Evolutionary conservation across 2,329 filamentous ascomycete genomes (phyloP), one percentile per base, ranked within the genome.

Genomic region (Calonectria pteridis): DNA sequence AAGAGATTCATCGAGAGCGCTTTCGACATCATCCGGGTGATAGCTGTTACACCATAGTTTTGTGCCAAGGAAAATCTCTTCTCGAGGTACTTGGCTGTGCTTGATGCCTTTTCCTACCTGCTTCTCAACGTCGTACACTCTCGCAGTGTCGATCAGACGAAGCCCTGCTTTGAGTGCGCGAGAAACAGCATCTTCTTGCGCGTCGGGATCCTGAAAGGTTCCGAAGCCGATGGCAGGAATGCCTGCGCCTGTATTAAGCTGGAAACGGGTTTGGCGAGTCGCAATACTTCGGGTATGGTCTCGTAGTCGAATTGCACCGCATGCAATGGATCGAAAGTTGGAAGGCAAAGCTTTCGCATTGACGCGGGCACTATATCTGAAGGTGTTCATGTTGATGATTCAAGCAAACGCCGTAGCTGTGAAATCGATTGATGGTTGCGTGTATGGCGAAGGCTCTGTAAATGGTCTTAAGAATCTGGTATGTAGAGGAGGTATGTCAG

Each of bases 41-140:
- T 81, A 80, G 49, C 78, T 75, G 9, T 82, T 82, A 73, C 80
- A 80, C 82, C 82, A 83, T 6, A 83, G 75, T 74, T 83, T 83
- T 18, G 79, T 80, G 6, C 90, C 92, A 59, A 88, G 78, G 81
- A 87, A 89, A 75, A 89, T 85, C 62, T 88, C 83, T 20, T 84
- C 81, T 29, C 87, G 84, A 5, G 85, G 81, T 9, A 89, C 83
- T 5, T 84, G 85, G 13, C 84, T 85, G 71, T 84, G 84, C 62
- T 83, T 79, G 58, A 82, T 79, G 2, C 76, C 80, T 31, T 66
- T 71, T 13, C 79, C 79, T 1, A 81, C 75, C 37, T 79, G 64
- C 9, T 73, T 73, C 40, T 81, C 78, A 0, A 71, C 68, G 23
- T 73, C 53, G 55, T 73, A 73, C 16, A 68, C 72, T 40, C 72